Conservation (phyloP, 1,284 basidiomycete genomes). For the Cryptococcus maquisensis region DNA sequence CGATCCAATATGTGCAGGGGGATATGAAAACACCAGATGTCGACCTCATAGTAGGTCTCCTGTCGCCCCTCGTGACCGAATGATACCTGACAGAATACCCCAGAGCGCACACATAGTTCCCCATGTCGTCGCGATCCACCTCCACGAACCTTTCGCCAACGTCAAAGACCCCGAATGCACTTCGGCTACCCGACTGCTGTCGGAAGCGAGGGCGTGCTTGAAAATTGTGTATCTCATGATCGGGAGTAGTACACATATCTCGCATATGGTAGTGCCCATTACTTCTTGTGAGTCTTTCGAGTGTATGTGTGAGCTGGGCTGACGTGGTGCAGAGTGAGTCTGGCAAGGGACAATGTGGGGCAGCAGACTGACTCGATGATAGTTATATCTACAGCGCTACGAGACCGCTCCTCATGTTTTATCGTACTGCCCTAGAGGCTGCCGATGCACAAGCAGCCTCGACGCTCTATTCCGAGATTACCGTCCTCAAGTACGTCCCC, state of each 20-base stretch:
- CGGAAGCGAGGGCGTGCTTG: slow-evolving; percentile 27
- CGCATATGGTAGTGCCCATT: slow-evolving; percentile 22
- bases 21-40: slow-evolving; percentile 29
- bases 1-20: slow-evolving; percentile 24
- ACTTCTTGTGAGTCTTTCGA: slow-evolving; percentile 23
- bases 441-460: slow-evolving; percentile 18
- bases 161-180: slow-evolving; percentile 22
- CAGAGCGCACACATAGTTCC: slow-evolving; percentile 33
- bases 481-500: slow-evolving; percentile 38
- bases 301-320: too few relatives aligned
- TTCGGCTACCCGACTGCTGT: slow-evolving; percentile 24
- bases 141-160: slow-evolving; percentile 42
- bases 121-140: slow-evolving; percentile 33
- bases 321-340: too few relatives aligned
- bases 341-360: too few relatives aligned
- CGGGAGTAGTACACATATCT: slow-evolving; percentile 30
- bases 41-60: slow-evolving; percentile 33
- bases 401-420: slow-evolving; percentile 31
- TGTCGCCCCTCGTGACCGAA: too few relatives aligned
- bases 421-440: slow-evolving; percentile 24
- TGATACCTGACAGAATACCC: too few relatives aligned
- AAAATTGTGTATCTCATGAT: slow-evolving; percentile 30
- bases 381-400: slow-evolving; percentile 34
- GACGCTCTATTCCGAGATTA: slow-evolving; percentile 30
- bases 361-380: background rate